These are phyloP conservation scores for Rhizopus microsporus DNA, from an alignment of 371 early-diverging fungal species.

Conservation along the genomic window DNA sequence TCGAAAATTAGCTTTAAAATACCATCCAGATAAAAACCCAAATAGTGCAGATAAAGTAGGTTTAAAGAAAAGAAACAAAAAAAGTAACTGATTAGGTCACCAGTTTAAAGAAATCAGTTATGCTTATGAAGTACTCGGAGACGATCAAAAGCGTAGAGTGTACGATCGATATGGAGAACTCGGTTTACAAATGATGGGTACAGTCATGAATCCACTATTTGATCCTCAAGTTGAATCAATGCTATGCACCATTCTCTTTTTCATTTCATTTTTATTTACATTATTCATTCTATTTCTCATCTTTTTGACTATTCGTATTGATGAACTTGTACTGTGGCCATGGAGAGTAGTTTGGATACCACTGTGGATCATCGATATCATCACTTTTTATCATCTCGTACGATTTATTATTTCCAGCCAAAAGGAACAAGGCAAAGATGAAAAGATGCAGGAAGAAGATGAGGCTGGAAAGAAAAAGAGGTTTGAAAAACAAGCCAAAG, in stretches of 20 bases:
- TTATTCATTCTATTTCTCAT: conserved; percentile 78
- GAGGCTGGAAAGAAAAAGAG: neutral
- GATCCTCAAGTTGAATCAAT: conserved; percentile 77
- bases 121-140: conserved; percentile 75
- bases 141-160: conserved; percentile 75
- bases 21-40: conserved; percentile 75
- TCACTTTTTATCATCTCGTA: conserved; percentile 32
- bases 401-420: conserved; percentile 14
- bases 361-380: conserved; percentile 69
- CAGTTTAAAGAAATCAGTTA: conserved; percentile 76
- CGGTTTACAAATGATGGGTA: conserved; percentile 81
- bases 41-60: conserved; percentile 45
- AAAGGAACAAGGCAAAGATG: conserved; percentile 17
- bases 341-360: conserved; percentile 81
- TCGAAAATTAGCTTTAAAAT: conserved; percentile 66
- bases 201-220: conserved; percentile 70
- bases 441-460: conserved; percentile 16
- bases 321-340: conserved; percentile 67
- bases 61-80: neutral
- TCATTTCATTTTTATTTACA: conserved; percentile 54
- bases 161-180: conserved; percentile 91
- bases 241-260: conserved; percentile 65
- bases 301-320: conserved; percentile 76
- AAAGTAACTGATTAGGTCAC: neutral
- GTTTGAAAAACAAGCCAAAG: conserved; percentile 6